Percentiles rank a stretch among this genome's conserved stretches.
These are phyloP conservation scores for Perkinsus chesapeaki DNA, from an alignment of 169 alveolate genomes.

Conservation along the genomic window DNA sequence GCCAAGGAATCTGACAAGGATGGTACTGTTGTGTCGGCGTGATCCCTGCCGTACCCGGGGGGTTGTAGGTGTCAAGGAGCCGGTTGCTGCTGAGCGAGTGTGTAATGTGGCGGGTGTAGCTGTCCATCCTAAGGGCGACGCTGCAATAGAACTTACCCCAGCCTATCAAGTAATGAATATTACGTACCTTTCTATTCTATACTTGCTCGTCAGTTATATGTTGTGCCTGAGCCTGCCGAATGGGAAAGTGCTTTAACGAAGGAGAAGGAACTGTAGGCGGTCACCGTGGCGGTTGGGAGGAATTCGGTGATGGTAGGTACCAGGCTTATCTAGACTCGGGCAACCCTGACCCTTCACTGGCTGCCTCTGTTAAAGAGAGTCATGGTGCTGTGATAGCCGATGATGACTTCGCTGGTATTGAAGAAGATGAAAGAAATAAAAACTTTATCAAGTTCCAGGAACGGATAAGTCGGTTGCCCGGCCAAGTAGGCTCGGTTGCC, in stretches of 20 bases:
- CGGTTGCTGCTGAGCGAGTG: neutral
- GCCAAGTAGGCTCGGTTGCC: neutral
- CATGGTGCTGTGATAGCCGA: neutral
- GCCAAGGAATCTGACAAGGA: neutral
- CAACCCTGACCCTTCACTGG: neutral
- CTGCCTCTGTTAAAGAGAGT: neutral
- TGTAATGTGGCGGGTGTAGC: neutral
- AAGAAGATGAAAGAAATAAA: neutral
- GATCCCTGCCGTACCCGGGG: no score
- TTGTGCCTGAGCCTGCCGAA: neutral
- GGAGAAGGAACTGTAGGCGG: neutral
- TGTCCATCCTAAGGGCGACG: neutral
- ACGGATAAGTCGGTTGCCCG: neutral
- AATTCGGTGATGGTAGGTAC: neutral
- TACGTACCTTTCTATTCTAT: neutral
- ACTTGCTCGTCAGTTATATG: neutral
- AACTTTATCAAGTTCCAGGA: neutral
- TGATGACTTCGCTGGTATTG: neutral
- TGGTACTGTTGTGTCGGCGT: no score
- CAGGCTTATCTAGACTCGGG: neutral
- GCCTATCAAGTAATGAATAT: neutral
- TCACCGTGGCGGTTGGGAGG: neutral
- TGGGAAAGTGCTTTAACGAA: neutral
- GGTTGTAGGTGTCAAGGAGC: no score
- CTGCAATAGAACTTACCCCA: neutral